phyloP scores from a whole-genome alignment of 2,329 filamentous ascomycete genomes.

The Fusarium oligoseptatum region DNA sequence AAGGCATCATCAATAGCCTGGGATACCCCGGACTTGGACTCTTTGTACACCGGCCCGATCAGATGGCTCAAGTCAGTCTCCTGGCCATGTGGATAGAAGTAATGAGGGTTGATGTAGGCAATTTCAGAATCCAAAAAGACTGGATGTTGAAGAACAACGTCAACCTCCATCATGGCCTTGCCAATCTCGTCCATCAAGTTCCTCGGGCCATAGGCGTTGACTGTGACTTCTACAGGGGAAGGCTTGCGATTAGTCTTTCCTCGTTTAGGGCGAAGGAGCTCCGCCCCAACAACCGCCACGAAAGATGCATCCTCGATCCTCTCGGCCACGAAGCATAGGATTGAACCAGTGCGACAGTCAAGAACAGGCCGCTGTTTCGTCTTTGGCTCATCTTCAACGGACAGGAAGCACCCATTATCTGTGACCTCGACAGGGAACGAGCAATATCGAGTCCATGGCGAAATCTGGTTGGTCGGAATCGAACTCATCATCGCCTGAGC shows the following conservation, averaged over 20 bases:
- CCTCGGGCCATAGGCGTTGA: background rate
- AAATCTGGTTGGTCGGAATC: rapidly evolving
- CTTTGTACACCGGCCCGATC: background rate
- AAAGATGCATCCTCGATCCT: background rate
- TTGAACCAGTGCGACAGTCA: background rate
- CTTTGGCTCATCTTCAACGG: rapidly evolving
- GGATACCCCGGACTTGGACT: rapidly evolving
- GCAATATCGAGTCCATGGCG: background rate
- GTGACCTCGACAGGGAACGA: background rate
- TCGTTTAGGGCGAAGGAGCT: rapidly evolving
- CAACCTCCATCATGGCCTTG: rapidly evolving
- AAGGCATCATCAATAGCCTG: background rate
- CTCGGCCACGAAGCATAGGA: rapidly evolving
- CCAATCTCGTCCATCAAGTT: background rate
- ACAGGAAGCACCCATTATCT: background rate
- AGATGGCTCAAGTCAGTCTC: background rate
- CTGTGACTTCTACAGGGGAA: rapidly evolving
- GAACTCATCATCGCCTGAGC: background rate
- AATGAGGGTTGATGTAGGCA: background rate
- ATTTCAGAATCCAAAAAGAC: background rate
- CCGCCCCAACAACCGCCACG: background rate
- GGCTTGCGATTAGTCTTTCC: background rate
- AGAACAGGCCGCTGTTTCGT: background rate
- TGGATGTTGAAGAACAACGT: slow-evolving; percentile 2
- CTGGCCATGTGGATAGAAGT: background rate